Percentiles rank a stretch among this genome's conserved stretches.
These are phyloP conservation scores for Bretschneidera sinensis DNA, from an alignment of 345 rosid genomes.

Conservation along the genomic window DNA sequence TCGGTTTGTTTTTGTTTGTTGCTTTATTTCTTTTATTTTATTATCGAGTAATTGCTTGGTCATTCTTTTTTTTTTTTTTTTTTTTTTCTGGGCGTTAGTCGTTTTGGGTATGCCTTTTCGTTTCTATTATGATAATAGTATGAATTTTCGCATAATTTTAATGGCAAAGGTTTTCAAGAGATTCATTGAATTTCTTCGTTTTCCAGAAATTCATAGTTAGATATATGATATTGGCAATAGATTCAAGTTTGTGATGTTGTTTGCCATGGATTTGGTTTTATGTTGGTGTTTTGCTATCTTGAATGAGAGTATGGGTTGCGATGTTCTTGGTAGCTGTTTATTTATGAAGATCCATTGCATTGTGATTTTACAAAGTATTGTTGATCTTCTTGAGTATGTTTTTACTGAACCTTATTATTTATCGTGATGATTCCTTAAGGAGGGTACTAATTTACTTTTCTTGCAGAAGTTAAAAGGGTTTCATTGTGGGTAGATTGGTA, in stretches of 20 bases:
- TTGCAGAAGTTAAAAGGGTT: background rate
- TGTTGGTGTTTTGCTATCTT: background rate
- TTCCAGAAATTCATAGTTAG: background rate
- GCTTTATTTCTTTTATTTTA: background rate
- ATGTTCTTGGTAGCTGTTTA: background rate
- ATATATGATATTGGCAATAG: no score
- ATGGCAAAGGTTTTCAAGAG: background rate
- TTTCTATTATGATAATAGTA: no score
- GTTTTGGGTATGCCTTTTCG: background rate
- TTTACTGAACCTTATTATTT: background rate
- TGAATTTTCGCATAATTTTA: background rate
- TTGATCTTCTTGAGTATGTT: no score
- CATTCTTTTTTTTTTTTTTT: no score
- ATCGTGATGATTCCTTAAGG: background rate
- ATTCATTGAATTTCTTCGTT: no score
- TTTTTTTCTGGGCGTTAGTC: background rate
- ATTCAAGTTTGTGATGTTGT: no score
- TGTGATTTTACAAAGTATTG: background rate
- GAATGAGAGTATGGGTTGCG: background rate
- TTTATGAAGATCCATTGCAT: background rate
- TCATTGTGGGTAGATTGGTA: no score
- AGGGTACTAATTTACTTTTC: background rate
- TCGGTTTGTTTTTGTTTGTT: conserved; percentile 2
- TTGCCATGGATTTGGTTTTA: background rate
- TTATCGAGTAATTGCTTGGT: background rate